phyloP scores from a whole-genome alignment of 2,329 filamentous ascomycete species.

The Colletotrichum salicis region DNA sequence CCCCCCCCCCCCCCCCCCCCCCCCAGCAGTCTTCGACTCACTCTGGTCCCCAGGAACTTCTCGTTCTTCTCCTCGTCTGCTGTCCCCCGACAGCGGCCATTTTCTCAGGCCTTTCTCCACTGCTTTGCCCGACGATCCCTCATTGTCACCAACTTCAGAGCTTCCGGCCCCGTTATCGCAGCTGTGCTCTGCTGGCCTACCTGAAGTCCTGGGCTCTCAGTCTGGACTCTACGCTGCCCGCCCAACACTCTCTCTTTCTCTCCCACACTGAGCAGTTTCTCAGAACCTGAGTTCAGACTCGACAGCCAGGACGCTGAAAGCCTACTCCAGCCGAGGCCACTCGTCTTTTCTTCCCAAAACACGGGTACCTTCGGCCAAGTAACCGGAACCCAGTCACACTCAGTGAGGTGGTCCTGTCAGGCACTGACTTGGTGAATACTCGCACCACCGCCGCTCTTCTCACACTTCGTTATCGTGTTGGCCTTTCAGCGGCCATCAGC shows the following conservation, averaged over 20 bases:
- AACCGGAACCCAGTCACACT: neutral
- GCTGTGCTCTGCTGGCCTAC: neutral
- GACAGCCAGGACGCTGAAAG: neutral
- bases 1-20: too few relatives aligned
- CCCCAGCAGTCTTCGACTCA: neutral
- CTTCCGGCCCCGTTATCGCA: constrained; percentile 32
- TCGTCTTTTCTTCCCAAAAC: neutral
- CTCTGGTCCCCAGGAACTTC: constrained; percentile 1
- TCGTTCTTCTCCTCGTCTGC: neutral
- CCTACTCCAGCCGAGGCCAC: neutral
- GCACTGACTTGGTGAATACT: neutral
- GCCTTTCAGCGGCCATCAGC: neutral
- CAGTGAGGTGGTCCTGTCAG: neutral
- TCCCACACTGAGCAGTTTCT: neutral
- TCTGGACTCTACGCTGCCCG: neutral
- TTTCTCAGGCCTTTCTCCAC: constrained; percentile 19
- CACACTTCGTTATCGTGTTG: neutral
- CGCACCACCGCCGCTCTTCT: neutral
- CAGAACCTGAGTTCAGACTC: neutral
- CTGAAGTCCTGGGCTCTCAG: too few relatives aligned
- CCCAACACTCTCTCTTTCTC: too few relatives aligned
- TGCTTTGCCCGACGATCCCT: neutral
- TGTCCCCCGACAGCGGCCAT: constrained; percentile 27
- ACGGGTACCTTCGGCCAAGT: constrained; percentile 15
- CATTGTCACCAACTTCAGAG: constrained; percentile 10